These are phyloP conservation scores for Arctium minus DNA, from an alignment of 129 eudicot species.

Conservation along the genomic window DNA sequence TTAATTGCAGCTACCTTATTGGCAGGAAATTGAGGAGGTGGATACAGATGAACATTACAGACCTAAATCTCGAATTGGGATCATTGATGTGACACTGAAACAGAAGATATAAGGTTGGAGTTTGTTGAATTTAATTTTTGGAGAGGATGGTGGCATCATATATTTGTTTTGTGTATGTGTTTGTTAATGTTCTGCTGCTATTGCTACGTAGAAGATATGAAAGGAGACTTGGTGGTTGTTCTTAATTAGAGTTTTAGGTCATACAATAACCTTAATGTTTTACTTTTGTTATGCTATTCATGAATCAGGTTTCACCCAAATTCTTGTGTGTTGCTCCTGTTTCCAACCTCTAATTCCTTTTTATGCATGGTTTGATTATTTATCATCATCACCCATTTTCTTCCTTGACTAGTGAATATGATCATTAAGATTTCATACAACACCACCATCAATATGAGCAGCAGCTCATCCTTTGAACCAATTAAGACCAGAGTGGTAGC, in stretches of 20 bases:
- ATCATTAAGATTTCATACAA: no score
- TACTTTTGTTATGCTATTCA: background rate
- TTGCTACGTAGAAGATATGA: constrained; percentile 12
- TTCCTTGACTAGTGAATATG: no score
- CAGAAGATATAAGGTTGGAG: constrained; percentile 44
- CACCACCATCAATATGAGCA: no score
- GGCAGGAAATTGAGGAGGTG: constrained; percentile 87
- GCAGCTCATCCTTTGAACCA: no score
- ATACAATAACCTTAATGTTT: constrained; percentile 12
- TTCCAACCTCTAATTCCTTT: background rate
- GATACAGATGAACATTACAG: constrained; percentile 87
- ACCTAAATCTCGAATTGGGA: constrained; percentile 78
- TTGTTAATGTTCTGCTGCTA: constrained; percentile 5
- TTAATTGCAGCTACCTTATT: background rate
- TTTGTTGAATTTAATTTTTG: constrained; percentile 2
- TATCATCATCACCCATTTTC: no score
- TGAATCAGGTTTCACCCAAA: background rate
- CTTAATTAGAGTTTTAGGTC: constrained; percentile 21
- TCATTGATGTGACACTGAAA: constrained; percentile 62
- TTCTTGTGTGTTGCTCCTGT: background rate
- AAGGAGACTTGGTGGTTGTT: background rate
- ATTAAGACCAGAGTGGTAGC: no score
- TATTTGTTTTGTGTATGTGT: constrained; percentile 28
- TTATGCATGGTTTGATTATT: background rate
- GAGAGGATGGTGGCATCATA: constrained; percentile 8